Evolutionary conservation across 2,329 filamentous ascomycete genomes (phyloP).

Genomic region (Arthrobotrys sinensis): DNA sequence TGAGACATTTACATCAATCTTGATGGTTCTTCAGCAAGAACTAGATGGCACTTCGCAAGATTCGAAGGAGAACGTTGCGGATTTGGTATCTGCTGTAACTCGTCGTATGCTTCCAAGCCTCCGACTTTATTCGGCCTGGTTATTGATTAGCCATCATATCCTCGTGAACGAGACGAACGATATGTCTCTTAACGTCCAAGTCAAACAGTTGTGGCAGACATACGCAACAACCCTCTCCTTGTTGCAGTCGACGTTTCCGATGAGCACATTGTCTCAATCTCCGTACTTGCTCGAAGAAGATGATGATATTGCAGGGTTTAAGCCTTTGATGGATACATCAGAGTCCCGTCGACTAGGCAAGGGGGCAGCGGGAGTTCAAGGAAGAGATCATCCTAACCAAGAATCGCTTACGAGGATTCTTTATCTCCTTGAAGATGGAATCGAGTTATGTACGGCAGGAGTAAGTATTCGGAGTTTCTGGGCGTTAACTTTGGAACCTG

Average conservation of each 20-base stretch:
- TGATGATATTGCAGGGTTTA: conserved; percentile 77
- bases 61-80: conserved; percentile 70
- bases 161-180: conserved; percentile 73
- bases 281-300: conserved; percentile 79
- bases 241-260: conserved; percentile 74
- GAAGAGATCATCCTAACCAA: conserved; percentile 73
- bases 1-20: conserved; percentile 80
- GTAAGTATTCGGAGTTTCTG: conserved; percentile 2
- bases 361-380: conserved; percentile 65
- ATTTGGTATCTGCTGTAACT: conserved; percentile 72
- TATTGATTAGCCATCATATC: conserved; percentile 73
- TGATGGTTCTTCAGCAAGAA: conserved; percentile 79
- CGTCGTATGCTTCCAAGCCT: conserved; percentile 76
- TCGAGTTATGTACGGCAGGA: conserved; percentile 69
- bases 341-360: conserved; percentile 54
- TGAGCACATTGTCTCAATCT: conserved; percentile 72
- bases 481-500: background rate
- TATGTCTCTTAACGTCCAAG: conserved; percentile 72
- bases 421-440: conserved; percentile 75
- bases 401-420: conserved; percentile 79
- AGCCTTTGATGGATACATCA: conserved; percentile 72
- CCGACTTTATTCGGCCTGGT: conserved; percentile 79
- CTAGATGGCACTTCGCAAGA: conserved; percentile 74
- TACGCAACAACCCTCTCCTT: conserved; percentile 77
- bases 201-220: conserved; percentile 76